Percentiles rank a stretch among this genome's conserved stretches.
These are phyloP conservation scores for Selaginella moellendorffii DNA, from an alignment of 75 land plant genomes.

Conservation along the genomic window DNA sequence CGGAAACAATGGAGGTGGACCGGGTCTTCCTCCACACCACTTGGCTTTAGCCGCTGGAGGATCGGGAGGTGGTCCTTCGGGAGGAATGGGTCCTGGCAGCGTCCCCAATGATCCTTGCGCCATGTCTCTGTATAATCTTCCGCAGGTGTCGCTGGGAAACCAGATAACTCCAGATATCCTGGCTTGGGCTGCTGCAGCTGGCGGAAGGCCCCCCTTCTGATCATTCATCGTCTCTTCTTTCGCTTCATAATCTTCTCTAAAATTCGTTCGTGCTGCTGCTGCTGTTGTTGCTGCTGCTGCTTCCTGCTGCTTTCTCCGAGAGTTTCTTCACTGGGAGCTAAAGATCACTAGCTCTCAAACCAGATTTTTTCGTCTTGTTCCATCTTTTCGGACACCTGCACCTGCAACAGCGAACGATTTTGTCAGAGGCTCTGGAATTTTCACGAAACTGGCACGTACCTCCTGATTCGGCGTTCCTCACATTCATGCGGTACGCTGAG, in stretches of 20 bases:
- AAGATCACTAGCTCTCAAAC: too few species aligned
- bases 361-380: too few species aligned
- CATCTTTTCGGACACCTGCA: too few species aligned
- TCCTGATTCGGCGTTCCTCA: too few species aligned
- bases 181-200: conserved; percentile 8
- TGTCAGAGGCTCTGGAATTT: background rate
- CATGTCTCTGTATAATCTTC: conserved; percentile 7
- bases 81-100: background rate
- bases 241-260: background rate
- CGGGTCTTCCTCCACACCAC: background rate
- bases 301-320: too few species aligned
- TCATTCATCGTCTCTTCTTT: background rate
- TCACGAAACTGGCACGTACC: too few species aligned
- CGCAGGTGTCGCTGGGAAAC: background rate
- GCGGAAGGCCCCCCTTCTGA: conserved; percentile 7
- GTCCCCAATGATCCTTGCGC: conserved; percentile 4
- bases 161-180: conserved; percentile 8
- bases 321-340: too few species aligned
- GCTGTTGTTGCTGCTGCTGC: too few species aligned
- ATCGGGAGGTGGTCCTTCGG: background rate
- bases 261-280: background rate
- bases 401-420: too few species aligned
- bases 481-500: too few species aligned
- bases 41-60: background rate
- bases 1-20: background rate